Conservation (phyloP, 495 filamentous ascomycete species). For the Aspergillus ellipticus region DNA sequence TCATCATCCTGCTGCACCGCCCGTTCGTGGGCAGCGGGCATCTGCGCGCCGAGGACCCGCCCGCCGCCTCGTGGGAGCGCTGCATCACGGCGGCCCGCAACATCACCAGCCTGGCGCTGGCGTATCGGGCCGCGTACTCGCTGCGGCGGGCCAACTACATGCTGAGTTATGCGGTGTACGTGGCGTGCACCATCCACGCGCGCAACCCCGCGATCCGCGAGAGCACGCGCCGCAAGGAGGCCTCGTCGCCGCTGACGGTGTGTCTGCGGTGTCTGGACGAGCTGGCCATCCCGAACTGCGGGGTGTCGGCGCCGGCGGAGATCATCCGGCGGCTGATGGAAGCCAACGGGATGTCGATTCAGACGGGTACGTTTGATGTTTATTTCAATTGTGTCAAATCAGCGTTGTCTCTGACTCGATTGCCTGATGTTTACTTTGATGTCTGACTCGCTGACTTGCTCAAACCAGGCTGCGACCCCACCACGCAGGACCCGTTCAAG, state of each 20-base stretch:
- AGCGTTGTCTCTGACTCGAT: no score
- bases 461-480: neutral
- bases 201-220: constrained; percentile 7
- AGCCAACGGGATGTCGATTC: constrained; percentile 4
- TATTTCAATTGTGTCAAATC: no score
- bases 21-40: constrained; percentile 22
- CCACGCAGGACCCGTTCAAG: neutral
- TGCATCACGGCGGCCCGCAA: constrained; percentile 22
- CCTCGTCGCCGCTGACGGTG: constrained; percentile 2
- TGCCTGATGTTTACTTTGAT: no score
- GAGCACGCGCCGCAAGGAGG: neutral
- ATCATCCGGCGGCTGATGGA: constrained; percentile 10
- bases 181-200: constrained; percentile 12
- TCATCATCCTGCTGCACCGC: constrained; percentile 25
- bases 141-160: constrained; percentile 19
- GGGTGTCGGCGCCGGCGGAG: constrained; percentile 5
- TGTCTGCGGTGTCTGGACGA: constrained; percentile 4
- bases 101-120: constrained; percentile 16
- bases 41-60: constrained; percentile 19
- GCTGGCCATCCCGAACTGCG: constrained; percentile 9
- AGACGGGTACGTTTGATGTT: neutral
- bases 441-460: no score
- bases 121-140: constrained; percentile 14
- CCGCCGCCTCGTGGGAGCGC: constrained; percentile 11
- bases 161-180: constrained; percentile 22